These are phyloP conservation scores for Pisolithus albus DNA, from an alignment of 768 basidiomycete species.

Conservation along the genomic window DNA sequence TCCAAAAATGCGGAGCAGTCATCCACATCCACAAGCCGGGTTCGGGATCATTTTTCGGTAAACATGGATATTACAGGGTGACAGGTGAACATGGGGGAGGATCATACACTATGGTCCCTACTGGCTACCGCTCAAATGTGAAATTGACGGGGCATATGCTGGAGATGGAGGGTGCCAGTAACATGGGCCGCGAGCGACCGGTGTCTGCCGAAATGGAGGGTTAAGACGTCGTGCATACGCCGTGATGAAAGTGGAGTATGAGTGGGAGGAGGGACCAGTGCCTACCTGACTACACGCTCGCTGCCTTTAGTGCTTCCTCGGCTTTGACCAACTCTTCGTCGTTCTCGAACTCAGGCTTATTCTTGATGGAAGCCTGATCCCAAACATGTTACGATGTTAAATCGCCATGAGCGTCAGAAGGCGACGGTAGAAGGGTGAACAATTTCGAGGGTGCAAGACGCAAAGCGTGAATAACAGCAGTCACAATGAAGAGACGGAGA, in stretches of 20 bases:
- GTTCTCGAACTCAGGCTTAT: slow-evolving; percentile 24
- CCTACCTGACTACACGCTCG: slow-evolving; percentile 33
- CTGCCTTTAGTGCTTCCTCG: slow-evolving; percentile 49
- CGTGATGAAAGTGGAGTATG: slow-evolving; percentile 14
- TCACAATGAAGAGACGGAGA: slow-evolving; percentile 7
- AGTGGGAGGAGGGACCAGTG: slow-evolving; percentile 1
- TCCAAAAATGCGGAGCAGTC: slow-evolving; percentile 4
- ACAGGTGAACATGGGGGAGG: not conserved
- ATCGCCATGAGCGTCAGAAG: not conserved
- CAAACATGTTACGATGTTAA: not conserved
- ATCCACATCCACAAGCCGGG: slow-evolving; percentile 3
- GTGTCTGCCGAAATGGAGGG: not conserved
- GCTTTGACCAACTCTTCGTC: slow-evolving; percentile 47
- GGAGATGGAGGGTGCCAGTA: slow-evolving; percentile 20
- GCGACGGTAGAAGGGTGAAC: slow-evolving; percentile 9
- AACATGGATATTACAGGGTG: slow-evolving; percentile 1
- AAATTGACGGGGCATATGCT: slow-evolving; percentile 7
- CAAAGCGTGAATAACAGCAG: slow-evolving; percentile 6
- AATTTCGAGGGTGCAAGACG: not conserved
- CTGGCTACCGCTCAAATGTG: slow-evolving; percentile 6
- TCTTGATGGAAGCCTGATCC: slow-evolving; percentile 23
- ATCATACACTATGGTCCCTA: not conserved
- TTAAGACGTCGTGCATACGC: slow-evolving; percentile 11
- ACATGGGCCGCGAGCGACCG: slow-evolving; percentile 3
- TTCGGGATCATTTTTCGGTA: slow-evolving; percentile 12